These are phyloP conservation scores for Phytopythium helicoides DNA, from an alignment of 352 stramenopile species.

Conservation along the genomic window DNA sequence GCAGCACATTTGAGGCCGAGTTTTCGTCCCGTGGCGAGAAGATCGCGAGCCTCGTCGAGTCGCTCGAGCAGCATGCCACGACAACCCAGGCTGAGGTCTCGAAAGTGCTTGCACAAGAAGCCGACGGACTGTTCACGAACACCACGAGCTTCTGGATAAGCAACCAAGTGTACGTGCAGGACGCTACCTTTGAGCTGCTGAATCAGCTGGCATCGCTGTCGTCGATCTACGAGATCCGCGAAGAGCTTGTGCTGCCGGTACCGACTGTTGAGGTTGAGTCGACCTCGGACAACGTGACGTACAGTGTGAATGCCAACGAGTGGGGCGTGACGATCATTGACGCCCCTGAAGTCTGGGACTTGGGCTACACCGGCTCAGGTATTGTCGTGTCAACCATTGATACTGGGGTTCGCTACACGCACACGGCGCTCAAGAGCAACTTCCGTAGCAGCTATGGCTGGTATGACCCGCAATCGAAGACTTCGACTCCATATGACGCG, in stretches of 20 bases:
- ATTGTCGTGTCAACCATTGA: constrained; percentile 36
- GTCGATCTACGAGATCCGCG: constrained; percentile 26
- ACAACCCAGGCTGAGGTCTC: no score
- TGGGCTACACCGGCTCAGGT: constrained; percentile 21
- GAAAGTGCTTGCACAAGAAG: no score
- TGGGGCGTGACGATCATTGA: constrained; percentile 37
- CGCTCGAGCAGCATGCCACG: no score
- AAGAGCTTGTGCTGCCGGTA: constrained; percentile 13
- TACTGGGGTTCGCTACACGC: constrained; percentile 28
- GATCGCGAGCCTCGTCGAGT: no score
- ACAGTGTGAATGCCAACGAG: not conserved
- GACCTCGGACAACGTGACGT: no score
- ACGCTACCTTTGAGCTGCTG: constrained; percentile 23
- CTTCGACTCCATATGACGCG: constrained; percentile 30
- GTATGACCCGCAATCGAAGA: constrained; percentile 36
- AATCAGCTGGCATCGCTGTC: constrained; percentile 12
- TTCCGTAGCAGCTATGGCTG: constrained; percentile 35
- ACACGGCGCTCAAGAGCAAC: constrained; percentile 25
- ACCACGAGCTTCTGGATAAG: constrained; percentile 32
- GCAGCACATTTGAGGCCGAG: no score
- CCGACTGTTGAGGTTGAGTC: constrained; percentile 13
- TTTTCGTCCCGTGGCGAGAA: no score
- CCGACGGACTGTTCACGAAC: no score
- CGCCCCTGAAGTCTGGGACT: constrained; percentile 28
- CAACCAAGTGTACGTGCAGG: constrained; percentile 29